Evolutionary conservation across 2,329 filamentous ascomycete species (phyloP).

Genomic region (Huntiella savannae): DNA sequence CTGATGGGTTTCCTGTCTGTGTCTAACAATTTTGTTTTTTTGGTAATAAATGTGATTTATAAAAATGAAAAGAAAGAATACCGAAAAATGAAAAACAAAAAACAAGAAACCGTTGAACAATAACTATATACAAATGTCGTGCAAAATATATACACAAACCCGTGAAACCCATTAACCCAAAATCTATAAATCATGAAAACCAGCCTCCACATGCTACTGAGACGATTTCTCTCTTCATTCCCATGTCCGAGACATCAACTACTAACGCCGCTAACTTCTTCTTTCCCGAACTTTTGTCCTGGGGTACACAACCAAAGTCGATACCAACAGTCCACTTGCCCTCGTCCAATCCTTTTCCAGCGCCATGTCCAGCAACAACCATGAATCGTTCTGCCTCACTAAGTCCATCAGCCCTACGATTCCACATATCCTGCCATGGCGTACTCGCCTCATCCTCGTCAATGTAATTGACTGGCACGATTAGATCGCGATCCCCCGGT

Average conservation of each 20-base stretch:
- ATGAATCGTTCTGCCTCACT: constrained; percentile 29
- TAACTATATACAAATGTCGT: not conserved
- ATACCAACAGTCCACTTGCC: constrained; percentile 61
- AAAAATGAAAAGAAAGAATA: too few relatives aligned
- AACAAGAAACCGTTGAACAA: not conserved
- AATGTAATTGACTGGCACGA: constrained; percentile 23
- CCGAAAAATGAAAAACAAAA: not conserved
- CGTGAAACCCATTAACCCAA: not conserved
- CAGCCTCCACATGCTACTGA: constrained; percentile 19
- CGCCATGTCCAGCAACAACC: constrained; percentile 78
- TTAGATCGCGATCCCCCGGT: constrained; percentile 17
- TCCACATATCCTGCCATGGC: constrained; percentile 49
- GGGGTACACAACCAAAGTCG: constrained; percentile 56
- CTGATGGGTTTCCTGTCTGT: not conserved
- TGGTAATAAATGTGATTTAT: not conserved
- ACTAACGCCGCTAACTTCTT: constrained; percentile 59
- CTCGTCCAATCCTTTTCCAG: constrained; percentile 43
- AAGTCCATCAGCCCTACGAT: constrained; percentile 26
- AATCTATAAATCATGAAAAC: not conserved
- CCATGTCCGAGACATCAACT: constrained; percentile 32
- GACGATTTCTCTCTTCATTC: constrained; percentile 17
- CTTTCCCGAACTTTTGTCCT: constrained; percentile 27
- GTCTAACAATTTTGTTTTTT: not conserved
- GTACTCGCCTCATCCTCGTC: constrained; percentile 37
- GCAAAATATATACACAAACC: not conserved